Conservation (phyloP, 768 basidiomycete genomes). For the Suillus paluster region DNA sequence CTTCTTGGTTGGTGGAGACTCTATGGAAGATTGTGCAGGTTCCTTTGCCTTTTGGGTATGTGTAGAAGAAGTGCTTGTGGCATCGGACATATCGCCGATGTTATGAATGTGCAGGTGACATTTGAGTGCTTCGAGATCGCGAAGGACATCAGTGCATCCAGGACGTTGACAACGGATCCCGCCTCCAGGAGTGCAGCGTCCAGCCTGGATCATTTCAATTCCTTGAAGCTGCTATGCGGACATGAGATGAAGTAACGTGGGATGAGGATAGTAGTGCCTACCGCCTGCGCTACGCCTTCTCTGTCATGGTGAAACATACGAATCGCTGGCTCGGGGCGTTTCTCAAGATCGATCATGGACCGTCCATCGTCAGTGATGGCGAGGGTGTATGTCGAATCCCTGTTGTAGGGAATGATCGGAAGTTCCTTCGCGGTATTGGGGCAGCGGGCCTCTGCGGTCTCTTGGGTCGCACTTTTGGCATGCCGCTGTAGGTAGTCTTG, state of each 20-base stretch:
- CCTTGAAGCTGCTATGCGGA: conserved; percentile 28
- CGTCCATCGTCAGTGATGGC: conserved; percentile 13
- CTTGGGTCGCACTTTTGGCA: conserved; percentile 7
- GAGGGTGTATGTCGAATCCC: conserved; percentile 31
- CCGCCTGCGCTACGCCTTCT: conserved; percentile 43
- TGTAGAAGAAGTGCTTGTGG: neutral
- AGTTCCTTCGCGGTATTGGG: conserved; percentile 18
- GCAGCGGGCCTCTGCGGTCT: neutral
- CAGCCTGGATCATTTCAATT: conserved; percentile 28
- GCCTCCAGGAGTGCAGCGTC: conserved; percentile 33
- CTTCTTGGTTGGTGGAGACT: neutral
- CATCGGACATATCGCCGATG: conserved; percentile 40
- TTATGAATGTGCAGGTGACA: conserved; percentile 63
- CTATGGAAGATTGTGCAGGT: neutral
- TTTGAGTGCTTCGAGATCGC: conserved; percentile 47
- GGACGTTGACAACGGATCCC: conserved; percentile 47
- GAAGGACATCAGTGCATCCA: conserved; percentile 49
- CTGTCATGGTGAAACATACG: conserved; percentile 40
- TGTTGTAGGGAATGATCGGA: conserved; percentile 26
- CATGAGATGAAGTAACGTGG: conserved; percentile 9
- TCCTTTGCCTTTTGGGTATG: neutral
- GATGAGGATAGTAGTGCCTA: conserved; percentile 29
- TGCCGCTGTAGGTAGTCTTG: conserved; percentile 1
- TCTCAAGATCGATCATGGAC: conserved; percentile 33
- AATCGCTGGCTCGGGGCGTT: conserved; percentile 37